Percentiles rank a stretch among this genome's conserved stretches.
These are phyloP conservation scores for Prototheca cutis DNA, from an alignment of 163 green algal species.

Conservation along the genomic window DNA sequence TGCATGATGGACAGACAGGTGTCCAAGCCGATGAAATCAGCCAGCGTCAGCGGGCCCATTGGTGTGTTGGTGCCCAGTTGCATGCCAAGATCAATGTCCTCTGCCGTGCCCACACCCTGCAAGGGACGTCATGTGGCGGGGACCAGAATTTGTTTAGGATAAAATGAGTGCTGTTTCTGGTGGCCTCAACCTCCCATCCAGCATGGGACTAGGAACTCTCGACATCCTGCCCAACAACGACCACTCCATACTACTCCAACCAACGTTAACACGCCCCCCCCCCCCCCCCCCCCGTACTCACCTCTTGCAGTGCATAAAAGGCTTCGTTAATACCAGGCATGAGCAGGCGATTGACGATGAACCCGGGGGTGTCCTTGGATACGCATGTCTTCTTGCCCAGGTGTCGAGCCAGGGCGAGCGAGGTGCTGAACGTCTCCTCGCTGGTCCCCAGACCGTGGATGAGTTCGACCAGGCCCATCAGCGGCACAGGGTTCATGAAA, in stretches of 20 bases:
- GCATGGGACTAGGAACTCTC: too few relatives aligned
- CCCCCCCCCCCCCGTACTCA: constrained; percentile 3
- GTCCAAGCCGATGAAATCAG: constrained; percentile 86
- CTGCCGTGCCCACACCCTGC: constrained; percentile 64
- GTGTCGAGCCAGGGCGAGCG: constrained; percentile 40
- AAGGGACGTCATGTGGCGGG: too few relatives aligned
- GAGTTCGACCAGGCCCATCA: constrained; percentile 72
- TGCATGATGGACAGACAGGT: constrained; percentile 85
- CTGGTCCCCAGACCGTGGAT: constrained; percentile 64
- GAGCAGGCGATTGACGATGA: constrained; percentile 90
- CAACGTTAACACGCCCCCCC: background rate
- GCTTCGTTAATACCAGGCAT: constrained; percentile 96
- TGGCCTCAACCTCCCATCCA: too few relatives aligned
- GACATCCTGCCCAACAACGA: too few relatives aligned
- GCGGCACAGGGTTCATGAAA: constrained; percentile 77
- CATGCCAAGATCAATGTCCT: constrained; percentile 89
- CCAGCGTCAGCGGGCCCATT: constrained; percentile 78
- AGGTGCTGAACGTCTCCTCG: constrained; percentile 43
- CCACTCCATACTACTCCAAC: too few relatives aligned
- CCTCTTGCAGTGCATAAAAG: constrained; percentile 76
- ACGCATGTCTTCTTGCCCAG: constrained; percentile 67
- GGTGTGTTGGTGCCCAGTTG: constrained; percentile 76
- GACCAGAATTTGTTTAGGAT: too few relatives aligned
- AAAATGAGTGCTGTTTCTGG: too few relatives aligned
- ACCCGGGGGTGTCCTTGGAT: constrained; percentile 51